A percentile compares a stretch with the other conserved stretches of the same genome.
These are phyloP conservation scores for Xylariaceae sp. DNA, from an alignment of 2,329 filamentous ascomycete species.

Conservation along the genomic window DNA sequence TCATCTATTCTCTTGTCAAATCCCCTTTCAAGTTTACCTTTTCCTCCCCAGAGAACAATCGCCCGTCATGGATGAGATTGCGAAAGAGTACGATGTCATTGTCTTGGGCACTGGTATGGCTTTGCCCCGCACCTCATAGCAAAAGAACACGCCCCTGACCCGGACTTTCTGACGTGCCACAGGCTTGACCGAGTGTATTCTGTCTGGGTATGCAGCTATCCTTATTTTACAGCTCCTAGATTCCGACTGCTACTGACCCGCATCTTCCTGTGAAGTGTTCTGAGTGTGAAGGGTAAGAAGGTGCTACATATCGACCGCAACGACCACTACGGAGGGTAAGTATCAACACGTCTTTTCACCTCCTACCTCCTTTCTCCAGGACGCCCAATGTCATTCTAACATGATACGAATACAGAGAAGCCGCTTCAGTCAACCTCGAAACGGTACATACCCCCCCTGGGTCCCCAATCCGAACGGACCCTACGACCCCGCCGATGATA, in stretches of 20 bases:
- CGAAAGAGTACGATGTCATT: slow-evolving; percentile 96
- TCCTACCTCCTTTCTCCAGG: slow-evolving; percentile 4
- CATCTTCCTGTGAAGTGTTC: slow-evolving; percentile 55
- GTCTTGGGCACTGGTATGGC: slow-evolving; percentile 91
- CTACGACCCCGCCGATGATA: slow-evolving; percentile 5
- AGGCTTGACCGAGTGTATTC: slow-evolving; percentile 98
- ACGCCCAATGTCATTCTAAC: slow-evolving; percentile 1
- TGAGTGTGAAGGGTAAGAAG: slow-evolving; percentile 98
- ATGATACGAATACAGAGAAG: slow-evolving; percentile 60
- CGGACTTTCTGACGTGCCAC: slow-evolving; percentile 10
- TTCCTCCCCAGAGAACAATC: slow-evolving; percentile 3
- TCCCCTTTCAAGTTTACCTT: slow-evolving; percentile 14
- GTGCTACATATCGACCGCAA: slow-evolving; percentile 98
- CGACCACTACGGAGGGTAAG: slow-evolving; percentile 95
- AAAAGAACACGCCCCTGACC: slow-evolving; percentile 5
- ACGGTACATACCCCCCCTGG: slow-evolving; percentile 52
- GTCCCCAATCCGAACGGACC: slow-evolving; percentile 7
- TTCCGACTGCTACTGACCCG: slow-evolving; percentile 5
- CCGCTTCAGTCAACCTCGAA: slow-evolving; percentile 95
- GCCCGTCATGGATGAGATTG: slow-evolving; percentile 88
- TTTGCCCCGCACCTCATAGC: slow-evolving; percentile 18
- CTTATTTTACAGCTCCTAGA: neutral
- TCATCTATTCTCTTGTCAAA: slow-evolving; percentile 10
- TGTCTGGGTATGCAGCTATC: slow-evolving; percentile 71
- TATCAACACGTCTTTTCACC: too few relatives aligned